Base-by-base conservation (phyloP, 1,139 yeast genomes). In the Kazachstania sp. region DNA sequence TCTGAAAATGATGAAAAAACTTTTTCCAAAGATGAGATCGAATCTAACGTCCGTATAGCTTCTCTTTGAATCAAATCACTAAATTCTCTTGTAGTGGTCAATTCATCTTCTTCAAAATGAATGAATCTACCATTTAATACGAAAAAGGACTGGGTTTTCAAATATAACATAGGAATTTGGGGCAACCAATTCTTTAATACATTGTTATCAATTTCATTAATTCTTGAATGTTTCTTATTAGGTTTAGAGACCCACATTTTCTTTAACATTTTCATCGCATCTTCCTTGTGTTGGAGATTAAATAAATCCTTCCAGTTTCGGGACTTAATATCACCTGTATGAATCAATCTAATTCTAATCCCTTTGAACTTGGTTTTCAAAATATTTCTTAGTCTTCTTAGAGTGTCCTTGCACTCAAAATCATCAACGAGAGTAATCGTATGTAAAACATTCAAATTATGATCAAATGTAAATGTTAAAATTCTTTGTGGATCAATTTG, bases 31-130 rank as follows among this genome's bases (percentile, higher is more conserved):
- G 61, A 63, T 50, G 67, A 69, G 13, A 76, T 72, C 19, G 68
- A 66, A 40, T 77, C 80, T 47, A 75, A 58, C 11, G 78, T 73
- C 61, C 76, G 73, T 60, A 71, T 70, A 28, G 76, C 67, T 58
- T 78, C 82, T 58, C 75, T 77, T 64, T 75, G 76, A 54, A 77
- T 73, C 45, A 71, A 71, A 41, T 72, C 68, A 60, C 76, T 77
- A 57, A 71, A 69, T 49, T 74, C 70, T 45, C 68, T 75, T 6
- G 43, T 49, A 8, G 51, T 46, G 3, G 57, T 57, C 8, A 58
- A 38, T 68, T 58, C 61, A 11, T 45, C 45, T 3, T 32, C 23
- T 4, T 54, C 57, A 3, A 65, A 48, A 41, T 55, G 57, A 32
- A 63, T 49, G 43, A 58, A 59, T 45, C 66, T 56, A 40, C 69